phyloP scores from a whole-genome alignment of 352 stramenopile genomes.

The Aphanomyces invadans region DNA sequence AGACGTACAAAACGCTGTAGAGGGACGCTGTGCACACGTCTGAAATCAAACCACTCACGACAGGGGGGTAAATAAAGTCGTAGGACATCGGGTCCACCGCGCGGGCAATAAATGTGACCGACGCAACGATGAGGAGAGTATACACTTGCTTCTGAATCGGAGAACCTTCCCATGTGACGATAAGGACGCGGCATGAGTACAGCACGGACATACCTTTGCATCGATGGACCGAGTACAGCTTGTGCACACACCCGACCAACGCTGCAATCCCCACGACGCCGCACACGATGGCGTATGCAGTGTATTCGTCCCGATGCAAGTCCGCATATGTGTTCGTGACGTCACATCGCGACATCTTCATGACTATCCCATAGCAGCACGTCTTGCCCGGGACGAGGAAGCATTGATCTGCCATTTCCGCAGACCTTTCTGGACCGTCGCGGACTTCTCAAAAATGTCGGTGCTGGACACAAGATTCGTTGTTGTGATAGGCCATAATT shows the following conservation, averaged over 20 bases:
- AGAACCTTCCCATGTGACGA: neutral
- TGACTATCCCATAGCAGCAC: conserved; percentile 9
- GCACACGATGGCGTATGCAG: neutral
- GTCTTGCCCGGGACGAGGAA: neutral
- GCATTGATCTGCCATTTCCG: neutral
- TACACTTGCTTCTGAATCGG: conserved; percentile 21
- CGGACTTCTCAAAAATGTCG: too few relatives aligned
- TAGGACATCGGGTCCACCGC: conserved; percentile 17
- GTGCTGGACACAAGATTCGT: neutral
- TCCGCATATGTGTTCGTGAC: conserved; percentile 11
- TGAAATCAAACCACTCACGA: conserved; percentile 7
- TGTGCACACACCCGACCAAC: conserved; percentile 9
- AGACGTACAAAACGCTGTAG: conserved; percentile 23
- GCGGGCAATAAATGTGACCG: conserved; percentile 10
- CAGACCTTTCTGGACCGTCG: neutral
- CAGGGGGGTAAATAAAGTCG: conserved; percentile 3
- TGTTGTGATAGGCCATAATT: neutral
- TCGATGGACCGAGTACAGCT: conserved; percentile 9
- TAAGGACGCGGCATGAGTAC: neutral
- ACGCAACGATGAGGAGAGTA: conserved; percentile 12
- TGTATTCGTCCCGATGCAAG: neutral
- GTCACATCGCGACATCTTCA: neutral
- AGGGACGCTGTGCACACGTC: conserved; percentile 22
- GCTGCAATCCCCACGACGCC: neutral
- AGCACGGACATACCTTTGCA: neutral